Evolutionary conservation across 768 basidiomycete species (phyloP), one percentile per base, ranked within the genome.

Genomic region (Boletus tomentosulus): DNA sequence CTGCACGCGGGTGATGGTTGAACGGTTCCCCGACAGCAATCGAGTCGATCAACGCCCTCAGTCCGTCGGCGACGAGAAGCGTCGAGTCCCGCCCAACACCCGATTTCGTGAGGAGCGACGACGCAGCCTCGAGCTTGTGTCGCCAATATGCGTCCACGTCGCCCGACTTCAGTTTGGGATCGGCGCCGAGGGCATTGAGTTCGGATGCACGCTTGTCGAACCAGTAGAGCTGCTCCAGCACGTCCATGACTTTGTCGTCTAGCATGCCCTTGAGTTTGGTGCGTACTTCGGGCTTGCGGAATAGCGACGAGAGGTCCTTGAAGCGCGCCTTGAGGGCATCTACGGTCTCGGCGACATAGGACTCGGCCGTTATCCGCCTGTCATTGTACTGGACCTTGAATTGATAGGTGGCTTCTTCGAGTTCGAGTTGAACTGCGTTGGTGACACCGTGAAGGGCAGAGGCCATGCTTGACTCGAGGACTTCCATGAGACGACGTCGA

Each of bases 361-460:
- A 94, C 70, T 99, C 97, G 11, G 97, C 86, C 1, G 90, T 88
- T 55, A 98, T 90, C 24, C 92, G 82, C 24, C 92, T 85, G 72
- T 99, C 97, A 66, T 99, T 99, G 74, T 92, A 92, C 69, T 95
- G 89, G 2, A 99, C 97, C 73, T 99, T 99, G 83, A 99, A 99
- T 70, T 98, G 97, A 69, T 99, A 99, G 12, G 86, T 87, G 3
- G 97, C 86, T 64, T 98, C 97, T 71, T 99, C 97, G 9, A 99
- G 78, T 68, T 99, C 97, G 37, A 98, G 83, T 63, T 97, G 93
- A 10, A 98, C 97, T 3, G 93, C 93, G 71, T 98, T 98, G 54
- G 92, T 91, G 69, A 99, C 98, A 2, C 91, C 86, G 63, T 98
- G 94, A 4, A 99, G 78, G 35, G 93, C 94, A 2, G 89, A 89